Base-by-base conservation (phyloP, 139 green algal genomes). In the Coccomyxa sp. region DNA sequence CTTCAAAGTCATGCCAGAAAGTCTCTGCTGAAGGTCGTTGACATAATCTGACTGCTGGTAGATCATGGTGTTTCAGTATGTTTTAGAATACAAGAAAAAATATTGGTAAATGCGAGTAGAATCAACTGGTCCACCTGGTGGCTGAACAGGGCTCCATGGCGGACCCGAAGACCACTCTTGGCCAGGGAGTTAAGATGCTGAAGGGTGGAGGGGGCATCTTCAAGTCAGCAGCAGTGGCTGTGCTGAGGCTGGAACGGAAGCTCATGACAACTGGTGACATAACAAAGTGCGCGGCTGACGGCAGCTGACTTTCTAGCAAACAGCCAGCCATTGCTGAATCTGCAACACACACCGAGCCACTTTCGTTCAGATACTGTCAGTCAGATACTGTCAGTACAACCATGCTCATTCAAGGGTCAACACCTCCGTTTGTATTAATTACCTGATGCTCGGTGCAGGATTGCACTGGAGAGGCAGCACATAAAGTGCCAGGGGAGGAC, bases 401-500 rank as follows among this genome's bases (percentile, higher is more conserved):
- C 7, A 51, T 51, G 38, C 38, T 3, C 38, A 51, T 51, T 51
- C 38, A 51, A 3, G 38, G 38, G 3, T 51, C 7, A 51, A 51
- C 38, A 51, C 38, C 38, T 51, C 3, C 38, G 3, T 7, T 51
- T 51, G 38, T 51, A 51, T 51, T 51, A 11, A 51, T 51, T 51
- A 7, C 38, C 3, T 51, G 38, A 11, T 51, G 38, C 38, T 51
- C 7, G 38, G 38, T 21, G 63, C 79, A 87, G 87, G 71, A 27
- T 92, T n/a, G 93, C 93, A 17, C 78, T 96, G 23, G 86, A 92
- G 51, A 85, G 88, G 30, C 87, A 86, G 4, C 86, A 95, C 11
- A 89, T 97, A 58, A 89, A 92, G 60, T 94, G 90, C 82, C 86
- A 92, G 79, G 94, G 93, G 60, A 94, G 94, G 79, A 97, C 94